A percentile compares a stretch with the other conserved stretches of the same genome.
phyloP scores from a whole-genome alignment of 306 rosid genomes.

The Clitoria ternatea region DNA sequence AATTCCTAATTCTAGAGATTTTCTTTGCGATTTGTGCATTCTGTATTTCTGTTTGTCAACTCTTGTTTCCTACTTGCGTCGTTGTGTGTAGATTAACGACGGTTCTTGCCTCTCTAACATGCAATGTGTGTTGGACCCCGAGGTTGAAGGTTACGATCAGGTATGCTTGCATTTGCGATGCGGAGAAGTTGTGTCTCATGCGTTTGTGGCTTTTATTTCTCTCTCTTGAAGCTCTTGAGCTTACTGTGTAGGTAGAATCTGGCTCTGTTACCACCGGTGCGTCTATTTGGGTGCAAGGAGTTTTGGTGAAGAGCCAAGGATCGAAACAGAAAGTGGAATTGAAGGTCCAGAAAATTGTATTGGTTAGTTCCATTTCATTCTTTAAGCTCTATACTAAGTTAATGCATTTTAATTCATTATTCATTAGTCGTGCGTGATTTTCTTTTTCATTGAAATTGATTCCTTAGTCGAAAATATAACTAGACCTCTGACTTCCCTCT shows the following conservation, averaged over 20 bases:
- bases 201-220: background rate
- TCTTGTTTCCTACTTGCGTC: background rate
- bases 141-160: slow-evolving; percentile 80
- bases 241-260: slow-evolving; percentile 69
- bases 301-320: slow-evolving; percentile 76
- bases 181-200: no score
- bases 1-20: no score
- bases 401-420: background rate
- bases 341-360: slow-evolving; percentile 69
- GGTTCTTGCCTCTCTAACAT: slow-evolving; percentile 93
- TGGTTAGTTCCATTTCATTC: slow-evolving; percentile 57
- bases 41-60: no score
- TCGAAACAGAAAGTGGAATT: slow-evolving; percentile 89
- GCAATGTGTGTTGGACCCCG: slow-evolving; percentile 80
- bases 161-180: slow-evolving; percentile 26
- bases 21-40: background rate
- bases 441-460: background rate
- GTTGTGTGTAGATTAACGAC: slow-evolving; percentile 62
- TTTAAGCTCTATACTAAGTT: background rate
- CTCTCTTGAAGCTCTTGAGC: slow-evolving; percentile 35
- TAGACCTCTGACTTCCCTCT: background rate
- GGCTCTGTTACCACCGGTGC: slow-evolving; percentile 82
- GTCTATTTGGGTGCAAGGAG: slow-evolving; percentile 84
- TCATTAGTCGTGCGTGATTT: background rate
- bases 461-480: background rate